Percentiles rank a stretch among this genome's conserved stretches.
Evolutionary conservation across 208 protist genomes (phyloP).

Genomic region (Perkinsela sp.): DNA sequence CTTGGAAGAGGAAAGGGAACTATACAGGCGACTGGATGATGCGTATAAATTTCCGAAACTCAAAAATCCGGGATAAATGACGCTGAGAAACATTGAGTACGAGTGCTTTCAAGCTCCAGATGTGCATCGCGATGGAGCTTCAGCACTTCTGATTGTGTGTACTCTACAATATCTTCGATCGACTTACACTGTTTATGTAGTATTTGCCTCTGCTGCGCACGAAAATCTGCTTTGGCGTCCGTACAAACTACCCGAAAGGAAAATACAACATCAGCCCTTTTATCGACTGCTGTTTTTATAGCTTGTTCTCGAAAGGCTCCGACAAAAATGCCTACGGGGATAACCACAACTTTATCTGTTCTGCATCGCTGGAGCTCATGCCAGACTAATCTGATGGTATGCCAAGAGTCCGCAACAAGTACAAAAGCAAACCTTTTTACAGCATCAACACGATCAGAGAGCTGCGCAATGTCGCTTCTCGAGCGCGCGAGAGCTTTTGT

Average conservation of each 20-base stretch:
- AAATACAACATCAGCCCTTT: background rate
- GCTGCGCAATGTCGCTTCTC: too few relatives aligned
- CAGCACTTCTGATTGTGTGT: background rate
- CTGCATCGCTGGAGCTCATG: background rate
- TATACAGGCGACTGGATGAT: too few relatives aligned
- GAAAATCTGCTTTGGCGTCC: background rate
- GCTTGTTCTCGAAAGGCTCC: background rate
- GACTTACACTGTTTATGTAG: background rate
- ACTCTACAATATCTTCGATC: background rate
- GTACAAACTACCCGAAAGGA: background rate
- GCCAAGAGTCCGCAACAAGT: too few relatives aligned
- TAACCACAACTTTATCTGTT: background rate
- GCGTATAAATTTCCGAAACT: too few relatives aligned
- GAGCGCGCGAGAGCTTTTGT: too few relatives aligned
- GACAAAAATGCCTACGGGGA: background rate
- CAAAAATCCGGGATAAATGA: background rate
- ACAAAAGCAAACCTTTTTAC: too few relatives aligned
- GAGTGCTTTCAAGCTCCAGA: background rate
- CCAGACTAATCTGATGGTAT: too few relatives aligned
- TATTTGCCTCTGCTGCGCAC: background rate
- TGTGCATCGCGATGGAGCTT: background rate
- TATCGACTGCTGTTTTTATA: background rate
- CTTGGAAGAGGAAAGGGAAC: too few relatives aligned
- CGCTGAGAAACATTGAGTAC: background rate
- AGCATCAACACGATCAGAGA: too few relatives aligned